Evolutionary conservation across 768 basidiomycete genomes (phyloP), one percentile per base, ranked within the genome.

Genomic region (Tricholoma bakamatsutake): DNA sequence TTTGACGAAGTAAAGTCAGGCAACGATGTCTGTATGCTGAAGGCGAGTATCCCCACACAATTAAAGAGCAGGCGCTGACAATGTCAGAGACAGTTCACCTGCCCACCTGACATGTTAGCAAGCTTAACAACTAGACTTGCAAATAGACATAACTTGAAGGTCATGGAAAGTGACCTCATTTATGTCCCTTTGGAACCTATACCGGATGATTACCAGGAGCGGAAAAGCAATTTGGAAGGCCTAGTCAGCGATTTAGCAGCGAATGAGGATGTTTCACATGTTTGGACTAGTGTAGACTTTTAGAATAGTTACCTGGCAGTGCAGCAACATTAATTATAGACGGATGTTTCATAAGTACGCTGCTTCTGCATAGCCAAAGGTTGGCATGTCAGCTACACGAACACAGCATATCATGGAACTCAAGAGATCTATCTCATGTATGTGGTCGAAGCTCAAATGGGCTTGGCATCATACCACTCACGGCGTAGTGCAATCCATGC

Each of bases 211-310:
- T 62, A 70, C 1, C 74, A 75, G 27, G 80, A 81, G 6, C 61
- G 68, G 28, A 68, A 72, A 51, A 62, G 67, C 21, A 72, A 70
- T 47, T 63, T 87, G 7, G 69, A 72, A 31, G 63, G 66, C 10
- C 69, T 88, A 18, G 68, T 84, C 17, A 74, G 79, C 42, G 76
- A 73, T 4, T 66, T 88, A 50, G 82, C 84, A 66, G 79, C 71
- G 21, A 70, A 80, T 56, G 81, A 80, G 52, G 86, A 87, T 62
- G 79, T 79, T 11, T 68, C 80, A 54, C 76, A 75, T 54, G 80
- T 87, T 24, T 85, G 80, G 72, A 47, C 46, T 47, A 47, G 46
- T 30, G 27, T 30, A 30, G 46, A 47, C 28, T n/a, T 11, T 3
- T 43, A 15, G 12, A 13, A 39, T 6, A 39, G 12, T 39, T 13